These are phyloP conservation scores for Biancaea sappan DNA, from an alignment of 306 rosid genomes.

Conservation along the genomic window DNA sequence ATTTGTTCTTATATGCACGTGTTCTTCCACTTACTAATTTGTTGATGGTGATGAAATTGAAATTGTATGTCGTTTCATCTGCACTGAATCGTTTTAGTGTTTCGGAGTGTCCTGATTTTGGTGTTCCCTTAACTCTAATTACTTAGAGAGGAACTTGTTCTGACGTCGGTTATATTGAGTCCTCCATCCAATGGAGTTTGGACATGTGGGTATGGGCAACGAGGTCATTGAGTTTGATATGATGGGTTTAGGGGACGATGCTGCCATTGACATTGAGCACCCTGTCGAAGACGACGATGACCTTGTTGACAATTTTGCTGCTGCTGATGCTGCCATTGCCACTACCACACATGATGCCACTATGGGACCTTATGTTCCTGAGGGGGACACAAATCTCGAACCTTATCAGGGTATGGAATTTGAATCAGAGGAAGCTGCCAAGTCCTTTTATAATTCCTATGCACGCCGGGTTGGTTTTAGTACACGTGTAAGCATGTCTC, in stretches of 20 bases:
- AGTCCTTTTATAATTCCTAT: constrained; percentile 47
- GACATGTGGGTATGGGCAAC: constrained; percentile 31
- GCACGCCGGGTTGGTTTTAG: constrained; percentile 44
- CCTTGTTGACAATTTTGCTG: constrained; percentile 6
- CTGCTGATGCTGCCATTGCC: not conserved
- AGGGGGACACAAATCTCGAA: constrained; percentile 34
- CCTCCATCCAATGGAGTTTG: constrained; percentile 32
- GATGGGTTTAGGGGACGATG: constrained; percentile 35
- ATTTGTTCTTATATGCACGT: not conserved
- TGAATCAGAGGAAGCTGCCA: constrained; percentile 46
- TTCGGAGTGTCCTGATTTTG: not conserved
- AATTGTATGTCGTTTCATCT: not conserved
- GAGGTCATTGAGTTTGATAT: constrained; percentile 41
- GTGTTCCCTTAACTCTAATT: not conserved
- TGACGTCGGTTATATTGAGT: not conserved
- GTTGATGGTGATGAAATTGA: not conserved
- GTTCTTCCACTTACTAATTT: not conserved
- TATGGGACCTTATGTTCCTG: constrained; percentile 5
- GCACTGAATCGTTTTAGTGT: not conserved
- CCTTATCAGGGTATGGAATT: constrained; percentile 44
- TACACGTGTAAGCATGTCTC: constrained; percentile 47
- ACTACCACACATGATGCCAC: not conserved
- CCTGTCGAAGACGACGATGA: constrained; percentile 32
- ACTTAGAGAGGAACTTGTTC: not conserved
- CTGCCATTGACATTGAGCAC: constrained; percentile 33